Evolutionary conservation across 805 yeast genomes (phyloP), one percentile per base, ranked within the genome.

Genomic region (Candida maris): DNA sequence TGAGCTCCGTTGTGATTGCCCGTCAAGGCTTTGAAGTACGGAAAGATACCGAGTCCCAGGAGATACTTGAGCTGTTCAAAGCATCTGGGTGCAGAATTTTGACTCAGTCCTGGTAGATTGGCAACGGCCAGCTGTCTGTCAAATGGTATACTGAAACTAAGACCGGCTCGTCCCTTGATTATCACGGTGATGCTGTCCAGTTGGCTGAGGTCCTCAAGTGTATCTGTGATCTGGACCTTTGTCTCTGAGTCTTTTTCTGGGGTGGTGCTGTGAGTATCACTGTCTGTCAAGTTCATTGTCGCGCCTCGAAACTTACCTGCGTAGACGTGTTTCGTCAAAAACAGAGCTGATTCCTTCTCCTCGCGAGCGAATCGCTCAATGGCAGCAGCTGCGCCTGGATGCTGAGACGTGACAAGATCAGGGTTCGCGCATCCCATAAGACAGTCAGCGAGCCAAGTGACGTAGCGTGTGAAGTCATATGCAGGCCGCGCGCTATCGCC

Each of bases 21-120:
- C 3, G 61, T 48, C 6, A 73, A 54, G 6, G 73, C 66, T 29
- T 84, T 85, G 51, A 88, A 81, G 45, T 79, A 77, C 0, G 93
- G 85, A 0, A 77, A 68, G 16, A 87, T 64, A 2, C 88, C 94
- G 25, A 73, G 61, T 35, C 71, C 72, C 16, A 87, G 57, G 19
- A 89, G 58, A 0, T 77, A 64, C 46, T 78, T 68, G n/a, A 88
- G 51, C 19, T 69, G 65, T 32, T 80, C 82, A 23, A 43, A 48
- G 16, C 38, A 28, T 7, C 18, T 34, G 14, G 41, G 43, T 16
- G 32, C 37, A 13, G 39, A 25, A 3, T 47, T 32, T 14, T 35
- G 23, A 12, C 38, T 20, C 15, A 24, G 35, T 19, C 34, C 19
- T 10, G 42, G 48, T 9, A 45, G 30, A 18, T 30, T 25, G 5